phyloP scores from a whole-genome alignment of 2,329 filamentous ascomycete genomes.

The Nigrospora sphaerica region DNA sequence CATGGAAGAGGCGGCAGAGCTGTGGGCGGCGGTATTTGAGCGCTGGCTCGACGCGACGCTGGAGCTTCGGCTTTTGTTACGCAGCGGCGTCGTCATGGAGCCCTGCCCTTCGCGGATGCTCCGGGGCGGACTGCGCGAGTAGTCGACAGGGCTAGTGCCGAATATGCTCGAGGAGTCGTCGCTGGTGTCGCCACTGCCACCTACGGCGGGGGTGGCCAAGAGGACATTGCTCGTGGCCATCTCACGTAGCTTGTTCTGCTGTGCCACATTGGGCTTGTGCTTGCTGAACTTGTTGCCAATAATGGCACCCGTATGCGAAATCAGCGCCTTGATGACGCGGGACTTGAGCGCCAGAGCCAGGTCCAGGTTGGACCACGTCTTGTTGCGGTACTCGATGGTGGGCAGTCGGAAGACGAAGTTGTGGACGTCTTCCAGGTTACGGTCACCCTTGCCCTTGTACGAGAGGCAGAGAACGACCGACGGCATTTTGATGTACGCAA shows the following conservation, averaged over 20 bases:
- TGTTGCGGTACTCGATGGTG: slow-evolving; percentile 92
- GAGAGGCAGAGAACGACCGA: slow-evolving; percentile 92
- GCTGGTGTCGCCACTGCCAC: slow-evolving; percentile 40
- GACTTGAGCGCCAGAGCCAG: slow-evolving; percentile 89
- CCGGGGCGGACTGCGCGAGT: slow-evolving; percentile 50
- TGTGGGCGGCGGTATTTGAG: slow-evolving; percentile 27
- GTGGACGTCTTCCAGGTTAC: slow-evolving; percentile 94
- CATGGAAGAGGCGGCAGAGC: slow-evolving; percentile 4
- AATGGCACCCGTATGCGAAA: slow-evolving; percentile 92
- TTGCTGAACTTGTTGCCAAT: slow-evolving; percentile 95
- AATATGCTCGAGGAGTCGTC: slow-evolving; percentile 52
- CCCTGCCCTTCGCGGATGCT: slow-evolving; percentile 43
- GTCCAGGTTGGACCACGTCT: slow-evolving; percentile 98
- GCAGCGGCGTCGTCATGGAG: slow-evolving; percentile 34
- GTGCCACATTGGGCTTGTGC: slow-evolving; percentile 73
- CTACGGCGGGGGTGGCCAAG: slow-evolving; percentile 35
- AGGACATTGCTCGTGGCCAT: slow-evolving; percentile 73
- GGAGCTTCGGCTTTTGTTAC: slow-evolving; percentile 43
- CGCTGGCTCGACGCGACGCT: slow-evolving; percentile 40
- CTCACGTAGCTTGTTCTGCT: slow-evolving; percentile 73
- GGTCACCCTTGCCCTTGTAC: slow-evolving; percentile 92
- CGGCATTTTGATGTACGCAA: slow-evolving; percentile 90
- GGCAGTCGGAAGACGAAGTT: slow-evolving; percentile 96
- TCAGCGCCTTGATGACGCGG: slow-evolving; percentile 86
- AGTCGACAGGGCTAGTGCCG: slow-evolving; percentile 47